Evolutionary conservation across 2,329 filamentous ascomycete species (phyloP).

Genomic region (Cladosporium oxysporum): DNA sequence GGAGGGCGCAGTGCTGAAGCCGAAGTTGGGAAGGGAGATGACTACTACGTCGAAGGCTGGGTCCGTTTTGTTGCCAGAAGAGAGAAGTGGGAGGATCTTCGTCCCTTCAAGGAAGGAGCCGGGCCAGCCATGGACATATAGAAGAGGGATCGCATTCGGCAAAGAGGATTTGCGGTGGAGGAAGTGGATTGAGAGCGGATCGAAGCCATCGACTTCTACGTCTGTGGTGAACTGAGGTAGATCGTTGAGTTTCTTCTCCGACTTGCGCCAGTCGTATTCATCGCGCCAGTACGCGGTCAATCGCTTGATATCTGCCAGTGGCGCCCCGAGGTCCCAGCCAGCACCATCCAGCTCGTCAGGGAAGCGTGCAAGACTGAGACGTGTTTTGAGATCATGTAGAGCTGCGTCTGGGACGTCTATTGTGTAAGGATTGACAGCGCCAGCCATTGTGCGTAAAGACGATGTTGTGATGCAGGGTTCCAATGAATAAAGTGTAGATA

Average conservation of each 20-base stretch:
- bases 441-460: neutral
- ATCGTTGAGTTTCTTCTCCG: slow-evolving; percentile 46
- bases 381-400: slow-evolving; percentile 56
- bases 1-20: slow-evolving; percentile 41
- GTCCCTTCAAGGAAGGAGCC: slow-evolving; percentile 44
- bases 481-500: neutral
- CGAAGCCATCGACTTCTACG: slow-evolving; percentile 43
- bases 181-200: slow-evolving; percentile 51
- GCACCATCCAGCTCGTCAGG: slow-evolving; percentile 56
- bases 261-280: slow-evolving; percentile 57
- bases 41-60: slow-evolving; percentile 52
- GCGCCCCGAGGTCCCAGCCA: slow-evolving; percentile 59
- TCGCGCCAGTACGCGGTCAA: slow-evolving; percentile 58
- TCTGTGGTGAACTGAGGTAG: slow-evolving; percentile 53
- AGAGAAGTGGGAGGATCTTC: slow-evolving; percentile 29
- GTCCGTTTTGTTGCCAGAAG: slow-evolving; percentile 33
- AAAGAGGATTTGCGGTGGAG: slow-evolving; percentile 52
- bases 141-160: slow-evolving; percentile 35
- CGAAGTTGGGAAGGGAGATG: slow-evolving; percentile 49
- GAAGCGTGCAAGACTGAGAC: slow-evolving; percentile 54
- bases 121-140: slow-evolving; percentile 40
- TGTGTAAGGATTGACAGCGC: slow-evolving; percentile 41
- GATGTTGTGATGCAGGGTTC: neutral
- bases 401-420: slow-evolving; percentile 52
- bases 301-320: slow-evolving; percentile 59